These are phyloP conservation scores for Annona cherimola DNA, from an alignment of 164 flowering plant genomes.

Conservation along the genomic window DNA sequence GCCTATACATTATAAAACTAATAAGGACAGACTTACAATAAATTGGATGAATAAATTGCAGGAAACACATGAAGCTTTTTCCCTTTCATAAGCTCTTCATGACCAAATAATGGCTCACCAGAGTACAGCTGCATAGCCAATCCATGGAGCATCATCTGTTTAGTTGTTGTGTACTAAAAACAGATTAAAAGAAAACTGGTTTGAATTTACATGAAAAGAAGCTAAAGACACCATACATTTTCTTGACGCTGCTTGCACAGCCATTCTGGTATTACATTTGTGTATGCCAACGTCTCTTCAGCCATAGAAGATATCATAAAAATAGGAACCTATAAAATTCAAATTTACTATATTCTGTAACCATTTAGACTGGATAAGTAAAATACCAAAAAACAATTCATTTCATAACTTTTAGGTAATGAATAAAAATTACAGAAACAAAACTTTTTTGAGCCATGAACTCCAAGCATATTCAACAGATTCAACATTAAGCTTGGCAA, in stretches of 20 bases:
- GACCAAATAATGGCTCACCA: conserved; percentile 71
- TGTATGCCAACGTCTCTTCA: conserved; percentile 61
- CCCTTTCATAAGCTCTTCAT: conserved; percentile 51
- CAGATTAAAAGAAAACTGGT: not conserved
- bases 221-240: conserved; percentile 33
- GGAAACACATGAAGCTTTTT: conserved; percentile 64
- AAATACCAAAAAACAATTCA: not conserved
- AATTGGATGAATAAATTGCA: conserved; percentile 48
- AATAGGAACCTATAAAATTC: conserved; percentile 60
- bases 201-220: not conserved
- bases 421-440: not conserved
- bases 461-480: not conserved
- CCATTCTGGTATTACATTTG: conserved; percentile 88
- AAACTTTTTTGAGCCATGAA: not conserved
- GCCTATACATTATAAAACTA: too few species aligned
- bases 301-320: conserved; percentile 71
- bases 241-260: conserved; percentile 67
- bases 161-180: not conserved
- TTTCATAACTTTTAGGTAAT: not conserved
- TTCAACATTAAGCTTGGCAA: not conserved
- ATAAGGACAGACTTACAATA: conserved; percentile 45
- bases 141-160: conserved; percentile 4
- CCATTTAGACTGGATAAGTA: not conserved
- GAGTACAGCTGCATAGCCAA: conserved; percentile 53
- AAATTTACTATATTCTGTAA: not conserved